A percentile compares a stretch with the other conserved stretches of the same genome.
Evolutionary conservation across 2,329 filamentous ascomycete species (phyloP).

Genomic region (Alternaria metachromatica): DNA sequence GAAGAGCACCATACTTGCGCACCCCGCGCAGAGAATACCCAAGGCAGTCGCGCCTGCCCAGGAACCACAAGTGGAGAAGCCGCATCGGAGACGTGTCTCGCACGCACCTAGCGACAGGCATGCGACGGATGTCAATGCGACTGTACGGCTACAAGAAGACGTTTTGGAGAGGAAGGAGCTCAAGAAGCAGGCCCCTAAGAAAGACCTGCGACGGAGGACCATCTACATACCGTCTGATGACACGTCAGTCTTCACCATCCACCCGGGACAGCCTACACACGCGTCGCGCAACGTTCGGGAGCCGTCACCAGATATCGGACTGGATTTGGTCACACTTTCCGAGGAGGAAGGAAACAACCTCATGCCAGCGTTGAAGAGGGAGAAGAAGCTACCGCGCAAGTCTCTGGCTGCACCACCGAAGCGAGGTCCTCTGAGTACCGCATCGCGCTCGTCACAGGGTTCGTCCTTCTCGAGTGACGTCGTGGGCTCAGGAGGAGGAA

Average conservation of each 20-base stretch:
- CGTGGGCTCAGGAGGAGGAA: constrained; percentile 63
- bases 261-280: constrained; percentile 53
- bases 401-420: constrained; percentile 57
- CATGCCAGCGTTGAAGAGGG: constrained; percentile 40
- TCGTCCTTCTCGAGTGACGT: constrained; percentile 53
- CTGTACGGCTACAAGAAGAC: constrained; percentile 40
- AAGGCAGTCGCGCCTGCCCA: constrained; percentile 29
- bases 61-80: constrained; percentile 30
- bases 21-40: constrained; percentile 46
- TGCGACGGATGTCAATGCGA: constrained; percentile 33
- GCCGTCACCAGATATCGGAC: constrained; percentile 46
- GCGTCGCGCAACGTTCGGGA: constrained; percentile 34
- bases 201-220: constrained; percentile 55
- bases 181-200: constrained; percentile 41
- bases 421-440: constrained; percentile 58
- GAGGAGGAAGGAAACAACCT: constrained; percentile 47
- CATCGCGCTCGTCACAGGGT: constrained; percentile 49
- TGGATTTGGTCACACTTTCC: constrained; percentile 48
- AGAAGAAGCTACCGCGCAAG: constrained; percentile 46
- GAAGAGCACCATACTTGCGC: constrained; percentile 42
- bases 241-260: constrained; percentile 59
- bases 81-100: constrained; percentile 46
- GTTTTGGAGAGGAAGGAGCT: constrained; percentile 39
- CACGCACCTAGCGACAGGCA: constrained; percentile 40
- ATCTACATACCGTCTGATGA: constrained; percentile 61